These are phyloP conservation scores for Nicotiana noctiflora DNA, from an alignment of 257 asterid species.

Conservation along the genomic window DNA sequence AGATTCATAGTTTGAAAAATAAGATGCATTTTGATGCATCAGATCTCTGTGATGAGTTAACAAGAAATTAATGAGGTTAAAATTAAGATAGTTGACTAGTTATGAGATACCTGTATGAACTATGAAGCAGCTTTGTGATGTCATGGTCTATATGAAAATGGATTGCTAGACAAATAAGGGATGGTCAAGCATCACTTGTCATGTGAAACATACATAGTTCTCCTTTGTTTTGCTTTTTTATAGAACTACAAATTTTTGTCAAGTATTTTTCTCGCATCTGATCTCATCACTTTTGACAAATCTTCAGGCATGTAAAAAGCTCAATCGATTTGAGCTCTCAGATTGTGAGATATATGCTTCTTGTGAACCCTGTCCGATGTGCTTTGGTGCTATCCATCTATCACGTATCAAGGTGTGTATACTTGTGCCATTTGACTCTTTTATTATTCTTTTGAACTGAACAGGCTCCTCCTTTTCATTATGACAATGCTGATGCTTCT, in stretches of 20 bases:
- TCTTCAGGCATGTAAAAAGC: conserved; percentile 94
- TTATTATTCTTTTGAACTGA: neutral
- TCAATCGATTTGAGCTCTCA: conserved; percentile 78
- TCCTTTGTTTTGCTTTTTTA: neutral
- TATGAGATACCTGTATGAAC: neutral
- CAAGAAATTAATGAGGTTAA: neutral
- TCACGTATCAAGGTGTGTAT: conserved; percentile 84
- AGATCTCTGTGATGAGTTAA: neutral
- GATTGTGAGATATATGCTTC: conserved; percentile 98
- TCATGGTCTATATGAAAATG: neutral
- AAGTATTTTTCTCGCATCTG: neutral
- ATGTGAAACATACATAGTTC: neutral
- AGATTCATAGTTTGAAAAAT: neutral
- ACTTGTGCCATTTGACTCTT: neutral
- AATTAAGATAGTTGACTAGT: neutral
- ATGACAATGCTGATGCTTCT: neutral
- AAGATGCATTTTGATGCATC: neutral
- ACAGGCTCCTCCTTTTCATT: neutral
- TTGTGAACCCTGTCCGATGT: conserved; percentile 97
- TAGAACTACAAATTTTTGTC: neutral
- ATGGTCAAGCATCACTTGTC: neutral
- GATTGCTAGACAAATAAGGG: neutral
- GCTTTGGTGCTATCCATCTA: conserved; percentile 98
- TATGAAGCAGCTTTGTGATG: neutral
- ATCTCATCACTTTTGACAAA: neutral